A percentile compares a stretch with the other conserved stretches of the same genome.
These are phyloP conservation scores for Candida boidinii DNA, from an alignment of 805 yeast genomes.

Conservation along the genomic window DNA sequence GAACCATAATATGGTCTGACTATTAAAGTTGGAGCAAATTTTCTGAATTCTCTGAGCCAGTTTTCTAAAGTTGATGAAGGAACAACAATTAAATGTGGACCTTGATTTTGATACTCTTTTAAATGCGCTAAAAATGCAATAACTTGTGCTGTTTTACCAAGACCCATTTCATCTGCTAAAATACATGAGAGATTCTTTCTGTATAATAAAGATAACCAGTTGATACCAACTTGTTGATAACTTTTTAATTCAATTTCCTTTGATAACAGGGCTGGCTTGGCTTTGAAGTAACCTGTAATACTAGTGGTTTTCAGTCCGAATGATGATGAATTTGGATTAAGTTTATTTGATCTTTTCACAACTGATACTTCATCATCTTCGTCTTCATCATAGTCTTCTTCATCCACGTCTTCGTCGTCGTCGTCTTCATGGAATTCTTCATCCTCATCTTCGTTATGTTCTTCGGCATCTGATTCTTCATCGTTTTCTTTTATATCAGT, in stretches of 20 bases:
- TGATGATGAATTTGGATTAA: slow-evolving; percentile 1
- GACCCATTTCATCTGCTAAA: slow-evolving; percentile 97
- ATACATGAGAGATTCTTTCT: slow-evolving; percentile 79
- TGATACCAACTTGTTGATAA: slow-evolving; percentile 95
- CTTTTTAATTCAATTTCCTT: slow-evolving; percentile 62
- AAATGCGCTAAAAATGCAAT: slow-evolving; percentile 85
- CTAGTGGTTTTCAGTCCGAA: slow-evolving; percentile 2
- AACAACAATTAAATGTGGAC: slow-evolving; percentile 90
- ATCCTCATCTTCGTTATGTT: not conserved
- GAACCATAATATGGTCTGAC: slow-evolving; percentile 95
- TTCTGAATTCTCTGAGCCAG: slow-evolving; percentile 91
- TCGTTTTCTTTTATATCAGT: too few species aligned
- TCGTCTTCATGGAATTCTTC: not conserved
- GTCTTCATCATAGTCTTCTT: not conserved
- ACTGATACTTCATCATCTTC: not conserved
- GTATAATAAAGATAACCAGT: slow-evolving; percentile 83
- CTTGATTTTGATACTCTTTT: slow-evolving; percentile 48
- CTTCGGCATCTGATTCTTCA: slow-evolving; percentile 8
- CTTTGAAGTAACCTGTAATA: slow-evolving; percentile 40
- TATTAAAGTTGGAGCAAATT: slow-evolving; percentile 72
- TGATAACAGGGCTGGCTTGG: slow-evolving; percentile 63
- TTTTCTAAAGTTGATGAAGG: slow-evolving; percentile 96
- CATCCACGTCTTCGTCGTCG: not conserved
- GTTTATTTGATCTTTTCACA: not conserved
- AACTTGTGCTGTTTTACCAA: slow-evolving; percentile 96